Base-by-base conservation (phyloP, 2,329 filamentous ascomycete genomes). In the Eutypa lata region DNA sequence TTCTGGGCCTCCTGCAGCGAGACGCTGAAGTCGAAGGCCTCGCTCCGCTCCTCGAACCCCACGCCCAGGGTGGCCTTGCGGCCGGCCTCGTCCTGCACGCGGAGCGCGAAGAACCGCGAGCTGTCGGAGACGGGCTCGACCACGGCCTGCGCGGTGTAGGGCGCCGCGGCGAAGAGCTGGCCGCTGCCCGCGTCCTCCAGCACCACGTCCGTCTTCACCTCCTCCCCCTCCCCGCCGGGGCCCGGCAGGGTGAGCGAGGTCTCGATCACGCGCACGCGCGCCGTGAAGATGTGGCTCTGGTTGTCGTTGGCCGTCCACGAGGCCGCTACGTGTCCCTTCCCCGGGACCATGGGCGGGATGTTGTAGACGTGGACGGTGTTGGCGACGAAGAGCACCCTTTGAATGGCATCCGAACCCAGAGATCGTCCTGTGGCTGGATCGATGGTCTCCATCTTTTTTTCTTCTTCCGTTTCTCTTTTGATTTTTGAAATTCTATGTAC, bases 11-110 rank as follows among this genome's bases (percentile, higher is more conserved):
- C 90, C 70, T 92, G 88, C 67, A 96, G 73, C 16, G 87, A 83
- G 49, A 95, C 88, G 56, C 84, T 83, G 64, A 96, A 91, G 67
- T 96, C 91, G 62, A 96, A 93, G 1, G 91, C 90, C 62, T 93
- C 89, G 64, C 83, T 86, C 48, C 91, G 78, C 70, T 96, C 90
- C 75, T 95, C 90, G 66, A 95, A 96, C 10, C 91, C 91, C 59
- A 96, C 83, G 10, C 91, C 91, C 54, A 96, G 73, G 45, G 89
- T 82, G 11, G 91, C 91, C 69, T 91, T 92, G 61, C 87, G 80
- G 2, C 89, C 86, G 40, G 81, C 80, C 35, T 86, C 87, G 56
- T 91, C 90, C 53, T 90, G 84, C 1, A 96, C 90, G 14, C 88
- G 80, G 35, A 96, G 68, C 6, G 91, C 91, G 66, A 96, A 96